Base-by-base conservation (phyloP, 2,329 filamentous ascomycete species). In the Myriosclerotinia curreyana region DNA sequence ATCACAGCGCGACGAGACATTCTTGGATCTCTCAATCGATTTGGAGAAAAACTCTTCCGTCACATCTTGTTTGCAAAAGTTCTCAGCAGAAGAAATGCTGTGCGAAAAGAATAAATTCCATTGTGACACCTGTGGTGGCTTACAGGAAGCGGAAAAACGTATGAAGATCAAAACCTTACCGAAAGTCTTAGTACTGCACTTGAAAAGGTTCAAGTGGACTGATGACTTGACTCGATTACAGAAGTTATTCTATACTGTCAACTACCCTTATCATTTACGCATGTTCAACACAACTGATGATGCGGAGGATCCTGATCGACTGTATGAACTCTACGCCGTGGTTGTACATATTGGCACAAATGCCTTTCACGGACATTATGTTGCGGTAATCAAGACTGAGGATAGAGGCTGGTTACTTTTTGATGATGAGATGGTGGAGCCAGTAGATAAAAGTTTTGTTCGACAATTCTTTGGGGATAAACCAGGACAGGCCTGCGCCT, bases 41-140 rank as follows among this genome's bases (percentile, higher is more conserved):
- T 80, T 99, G 15, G 92, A 96, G 69, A 89, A 97, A 73, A 92
- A 98, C 75, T 93, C 93, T 0, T 99, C 95, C 0, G 95, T 99
- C 4, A 98, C 95, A 3, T 94, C 95, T 34, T 99, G 95, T 75
- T 78, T 99, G 68, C 86, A 91, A 65, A 96, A 97, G 72, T 99
- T 99, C 73, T 99, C 95, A 0, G 92, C 95, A 53, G 95, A 98
- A 73, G 95, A 99, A 77, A 97, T 98, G 92, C 83, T 99, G 65
- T 98, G 95, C 74, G 95, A 99, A 78, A 85, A 93, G 66, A 98
- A 99, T 80, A 99, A 99, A 75, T 99, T 99, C 70, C 94, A 99
- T 74, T 99, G 95, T 78, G 95, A 99, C 75, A 93, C 93, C 71
- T 99, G 95, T 71, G 95, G 95, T 61, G 95, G 95, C 3, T 80